Base-by-base conservation (phyloP, 108 stramenopile species). In the Cyclostephanos invisitatus region DNA sequence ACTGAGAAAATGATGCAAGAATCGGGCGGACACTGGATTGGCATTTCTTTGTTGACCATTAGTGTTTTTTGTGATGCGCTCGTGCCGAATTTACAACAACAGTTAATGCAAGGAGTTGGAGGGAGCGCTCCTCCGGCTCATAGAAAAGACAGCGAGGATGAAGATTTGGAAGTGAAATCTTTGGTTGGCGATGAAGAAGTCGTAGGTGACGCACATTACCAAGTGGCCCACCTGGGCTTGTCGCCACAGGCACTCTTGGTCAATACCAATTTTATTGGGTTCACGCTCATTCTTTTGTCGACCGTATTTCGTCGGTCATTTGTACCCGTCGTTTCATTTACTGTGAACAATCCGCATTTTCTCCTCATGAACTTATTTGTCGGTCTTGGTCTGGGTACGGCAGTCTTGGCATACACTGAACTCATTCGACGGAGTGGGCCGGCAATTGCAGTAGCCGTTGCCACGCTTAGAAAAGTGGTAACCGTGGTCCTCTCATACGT, bases 41-140 rank as follows among this genome's bases (percentile, higher is more conserved):
- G 89, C 15, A 62, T 85, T 28, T 21, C 37, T 11, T 62, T 90
- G 54, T 57, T 90, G 73, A 56, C 67, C 14, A 55, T 74, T 7
- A 86, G 85, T 62, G 78, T 90, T 15, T 81, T 86, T 55, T 87
- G 87, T 46, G 89, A 90, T 76, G 89, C 89, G 10, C 48, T 90
- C 2, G 86, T 86, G 0, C 89, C 89, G 15, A 90, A 90, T 56
- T 66, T 88, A 20, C 81, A 86, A 78, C 74, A 90, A 61, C 57
- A 78, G 37, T 42, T 88, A 8, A 84, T 89, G 88, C 68, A 64
- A 11, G 75, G 62, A 14, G 50, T 54, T 42, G 48, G 67, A 53
- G 48, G 67, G 46, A 25, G 38, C 35, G 62, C 46, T 14, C 18
- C 62, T 49, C 40, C 55, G 28, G 4, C 57, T 68, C 12, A 28